Base-by-base conservation (phyloP, 2,329 filamentous ascomycete species). In the Hypocreales sp. region DNA sequence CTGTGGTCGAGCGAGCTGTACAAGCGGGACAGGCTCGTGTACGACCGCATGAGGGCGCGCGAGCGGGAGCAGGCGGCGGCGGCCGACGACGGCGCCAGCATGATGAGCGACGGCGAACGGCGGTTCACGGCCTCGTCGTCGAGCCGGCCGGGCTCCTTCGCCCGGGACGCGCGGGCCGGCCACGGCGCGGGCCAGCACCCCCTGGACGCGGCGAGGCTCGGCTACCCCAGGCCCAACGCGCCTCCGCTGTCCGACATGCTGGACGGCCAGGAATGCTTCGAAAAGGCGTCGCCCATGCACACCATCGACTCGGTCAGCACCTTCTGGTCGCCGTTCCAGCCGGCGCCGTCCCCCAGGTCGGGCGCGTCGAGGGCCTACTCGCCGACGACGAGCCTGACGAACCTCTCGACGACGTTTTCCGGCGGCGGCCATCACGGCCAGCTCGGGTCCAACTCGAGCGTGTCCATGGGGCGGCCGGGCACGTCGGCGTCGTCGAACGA, bases 1-100 rank as follows among this genome's bases (percentile, higher is more conserved):
- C 58, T 95, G 3, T 94, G 84, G 84, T 84, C 84, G 0, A 94
- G 84, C 44, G 79, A 92, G 31, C 62, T 98, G 1, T 95, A 82
- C 46, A 70, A 76, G 32, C 69, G 79, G 14, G 86, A 94, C 41
- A 76, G 79, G 34, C 61, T 67, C 22, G 55, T 66, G 28, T 67
- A 73, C 29, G 70, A 72, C 27, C 53, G 56, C 3, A 47, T 50
- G 26, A 46, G 46, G 8, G 39, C 48, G 0, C 53, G 58, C 15
- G 64, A 67, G 20, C 52, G 56, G 20, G 58, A 67, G 17, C 55
- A 56, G 18, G 48, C 52, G 1, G 66, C 58, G 52, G 39, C 38
- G 5, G 46, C 44, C 13, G 65, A 71, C 31, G 67, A 72, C 33
- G 50, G 57, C 3, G 53, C 59, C 10, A 71, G 66, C 33, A 48